Percentiles rank a stretch among this genome's conserved stretches.
phyloP scores from a whole-genome alignment of 73 alveolate genomes.

The Symbiodinium natans region DNA sequence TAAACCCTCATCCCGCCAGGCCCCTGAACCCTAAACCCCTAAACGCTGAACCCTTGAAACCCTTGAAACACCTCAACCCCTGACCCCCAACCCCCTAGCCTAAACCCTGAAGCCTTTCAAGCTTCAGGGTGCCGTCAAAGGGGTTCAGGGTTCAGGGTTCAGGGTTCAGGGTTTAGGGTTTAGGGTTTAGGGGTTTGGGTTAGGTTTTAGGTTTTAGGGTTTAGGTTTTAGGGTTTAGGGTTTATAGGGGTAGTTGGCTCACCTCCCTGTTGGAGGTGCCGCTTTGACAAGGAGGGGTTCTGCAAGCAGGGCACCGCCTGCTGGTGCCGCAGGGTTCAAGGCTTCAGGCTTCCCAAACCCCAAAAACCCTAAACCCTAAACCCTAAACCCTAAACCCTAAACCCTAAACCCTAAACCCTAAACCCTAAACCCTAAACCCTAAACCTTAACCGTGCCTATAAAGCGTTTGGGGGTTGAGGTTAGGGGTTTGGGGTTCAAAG shows the following conservation, averaged over 20 bases:
- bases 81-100: no score
- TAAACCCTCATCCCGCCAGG: no score
- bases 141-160: not conserved
- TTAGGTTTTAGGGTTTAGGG: not conserved
- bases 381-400: not conserved
- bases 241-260: no score
- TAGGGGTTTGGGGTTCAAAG: no score
- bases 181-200: not conserved
- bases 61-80: no score
- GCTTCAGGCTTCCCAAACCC: no score
- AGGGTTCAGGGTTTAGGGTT: not conserved
- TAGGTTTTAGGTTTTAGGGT: not conserved
- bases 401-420: not conserved
- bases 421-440: not conserved
- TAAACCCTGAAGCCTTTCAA: no score
- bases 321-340: not conserved
- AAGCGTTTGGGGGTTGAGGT: no score
- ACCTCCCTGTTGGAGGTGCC: conserved; percentile 10
- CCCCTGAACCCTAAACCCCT: no score
- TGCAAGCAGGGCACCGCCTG: conserved; percentile 15
- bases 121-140: no score
- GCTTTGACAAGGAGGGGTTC: conserved; percentile 22
- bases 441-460: not conserved
- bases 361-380: not conserved
- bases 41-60: no score